phyloP scores from a whole-genome alignment of 176 grass and related monocot species.

The Lolium perenne region DNA sequence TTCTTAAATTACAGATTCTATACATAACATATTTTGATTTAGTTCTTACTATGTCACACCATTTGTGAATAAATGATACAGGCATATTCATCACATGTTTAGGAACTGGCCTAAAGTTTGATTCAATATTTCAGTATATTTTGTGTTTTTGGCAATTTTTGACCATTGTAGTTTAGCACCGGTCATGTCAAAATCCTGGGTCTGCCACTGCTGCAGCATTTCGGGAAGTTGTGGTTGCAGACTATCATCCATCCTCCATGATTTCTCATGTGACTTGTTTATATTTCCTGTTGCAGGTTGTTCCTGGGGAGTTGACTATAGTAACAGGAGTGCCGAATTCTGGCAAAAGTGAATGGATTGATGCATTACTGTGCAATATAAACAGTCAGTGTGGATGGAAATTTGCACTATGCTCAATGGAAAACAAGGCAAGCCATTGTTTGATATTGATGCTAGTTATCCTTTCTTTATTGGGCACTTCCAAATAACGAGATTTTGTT shows the following conservation, averaged over 20 bases:
- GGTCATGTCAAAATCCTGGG: no score
- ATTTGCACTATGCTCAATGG: conserved; percentile 97
- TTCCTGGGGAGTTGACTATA: conserved; percentile 87
- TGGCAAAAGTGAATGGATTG: conserved; percentile 99
- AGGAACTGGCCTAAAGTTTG: no score
- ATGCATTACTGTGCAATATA: conserved; percentile 94
- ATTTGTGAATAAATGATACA: no score
- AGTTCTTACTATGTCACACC: no score
- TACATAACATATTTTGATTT: no score
- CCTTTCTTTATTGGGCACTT: conserved; percentile 14
- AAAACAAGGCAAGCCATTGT: conserved; percentile 74
- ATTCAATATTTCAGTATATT: no score
- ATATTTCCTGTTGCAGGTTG: conserved; percentile 63
- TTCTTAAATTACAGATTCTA: no score
- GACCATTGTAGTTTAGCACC: no score
- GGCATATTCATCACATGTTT: no score
- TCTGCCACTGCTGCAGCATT: no score
- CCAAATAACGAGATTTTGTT: conserved; percentile 38
- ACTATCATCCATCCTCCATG: conserved; percentile 7
- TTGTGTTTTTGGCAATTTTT: no score
- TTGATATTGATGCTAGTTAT: conserved; percentile 31
- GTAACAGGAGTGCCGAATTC: conserved; percentile 97
- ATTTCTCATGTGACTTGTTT: conserved; percentile 30
- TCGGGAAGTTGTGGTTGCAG: background rate
- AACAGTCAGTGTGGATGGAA: conserved; percentile 80